Base-by-base conservation (phyloP, 306 rosid genomes). In the Medicago truncatula region DNA sequence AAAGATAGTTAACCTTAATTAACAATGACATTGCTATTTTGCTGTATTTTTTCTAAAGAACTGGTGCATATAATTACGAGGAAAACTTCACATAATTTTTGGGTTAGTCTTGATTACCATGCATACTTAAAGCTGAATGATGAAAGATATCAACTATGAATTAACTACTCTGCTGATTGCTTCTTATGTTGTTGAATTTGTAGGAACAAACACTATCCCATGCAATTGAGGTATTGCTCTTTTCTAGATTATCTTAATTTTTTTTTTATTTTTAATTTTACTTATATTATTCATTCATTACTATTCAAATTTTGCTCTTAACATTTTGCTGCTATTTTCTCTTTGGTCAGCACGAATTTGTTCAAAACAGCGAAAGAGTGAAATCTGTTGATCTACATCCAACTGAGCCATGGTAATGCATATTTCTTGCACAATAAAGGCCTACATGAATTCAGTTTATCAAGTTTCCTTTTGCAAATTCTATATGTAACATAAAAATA, bases 321-420 rank as follows among this genome's bases (percentile, higher is more conserved):
- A 83, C 58, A 56, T 64, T 34, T 12, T 74, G 11, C 23, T 28
- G 31, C 36, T 74, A 38, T 70, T 77, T 18, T 85, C 47, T 74
- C 85, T 34, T 81, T 47, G 0, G 53, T 58, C 88, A 91, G 93
- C 74, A 80, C 56, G 74, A 82, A 49, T 88, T 83, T 87, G 76
- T 88, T 74, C 91, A 83, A 43, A 82, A 79, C 76, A 76, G 85
- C 1, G 91, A 85, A 75, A 87, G 90, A 84, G 90, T 90, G 38
- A 90, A 90, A 77, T 88, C 91, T 41, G 82, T 90, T 68, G 91
- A 88, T 69, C 59, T 82, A 6, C 91, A 90, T 82, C 93, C 91
- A 80, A 85, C 88, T 76, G 83, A 91, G 63, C 93, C 96, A 85
- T 88, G 92, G 96, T 88, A 91, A 13, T 62, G 0, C 4, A 1